These are phyloP conservation scores for Omphalea diandra DNA, from an alignment of 441 rosid genomes.

Conservation along the genomic window DNA sequence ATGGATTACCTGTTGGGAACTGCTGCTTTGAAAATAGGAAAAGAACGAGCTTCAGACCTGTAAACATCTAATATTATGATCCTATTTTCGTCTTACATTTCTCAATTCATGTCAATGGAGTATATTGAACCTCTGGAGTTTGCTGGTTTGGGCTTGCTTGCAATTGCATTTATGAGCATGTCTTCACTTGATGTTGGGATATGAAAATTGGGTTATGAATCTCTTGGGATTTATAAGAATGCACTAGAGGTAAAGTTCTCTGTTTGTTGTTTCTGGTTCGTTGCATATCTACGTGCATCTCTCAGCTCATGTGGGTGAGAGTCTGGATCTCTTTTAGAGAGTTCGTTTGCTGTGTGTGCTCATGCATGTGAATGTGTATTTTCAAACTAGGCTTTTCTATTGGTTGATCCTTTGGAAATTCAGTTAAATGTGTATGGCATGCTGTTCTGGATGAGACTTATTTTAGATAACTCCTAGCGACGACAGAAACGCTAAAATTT, in stretches of 20 bases:
- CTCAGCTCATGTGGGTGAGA: neutral
- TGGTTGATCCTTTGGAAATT: neutral
- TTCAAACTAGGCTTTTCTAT: neutral
- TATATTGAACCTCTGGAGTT: slow-evolving; percentile 84
- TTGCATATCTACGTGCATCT: neutral
- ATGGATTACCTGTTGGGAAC: slow-evolving; percentile 79
- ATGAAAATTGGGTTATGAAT: slow-evolving; percentile 83
- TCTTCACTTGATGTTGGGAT: slow-evolving; percentile 83
- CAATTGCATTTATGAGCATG: slow-evolving; percentile 75
- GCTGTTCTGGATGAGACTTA: neutral
- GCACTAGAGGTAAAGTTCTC: slow-evolving; percentile 68
- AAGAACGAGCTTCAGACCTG: slow-evolving; percentile 47
- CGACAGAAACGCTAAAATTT: neutral
- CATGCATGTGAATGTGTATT: neutral
- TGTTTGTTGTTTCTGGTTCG: slow-evolving; percentile 6
- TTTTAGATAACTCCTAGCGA: neutral
- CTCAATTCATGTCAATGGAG: slow-evolving; percentile 55
- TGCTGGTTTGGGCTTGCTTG: slow-evolving; percentile 87
- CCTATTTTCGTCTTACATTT: slow-evolving; percentile 80
- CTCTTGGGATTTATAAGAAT: slow-evolving; percentile 58
- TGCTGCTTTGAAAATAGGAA: slow-evolving; percentile 59
- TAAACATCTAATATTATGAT: slow-evolving; percentile 52
- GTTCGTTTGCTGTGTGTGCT: neutral
- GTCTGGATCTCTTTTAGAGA: neutral
- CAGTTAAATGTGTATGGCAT: neutral